A percentile compares a stretch with the other conserved stretches of the same genome.
phyloP scores from a whole-genome alignment of 140 eudicot genomes.

The Senecio squalidus region DNA sequence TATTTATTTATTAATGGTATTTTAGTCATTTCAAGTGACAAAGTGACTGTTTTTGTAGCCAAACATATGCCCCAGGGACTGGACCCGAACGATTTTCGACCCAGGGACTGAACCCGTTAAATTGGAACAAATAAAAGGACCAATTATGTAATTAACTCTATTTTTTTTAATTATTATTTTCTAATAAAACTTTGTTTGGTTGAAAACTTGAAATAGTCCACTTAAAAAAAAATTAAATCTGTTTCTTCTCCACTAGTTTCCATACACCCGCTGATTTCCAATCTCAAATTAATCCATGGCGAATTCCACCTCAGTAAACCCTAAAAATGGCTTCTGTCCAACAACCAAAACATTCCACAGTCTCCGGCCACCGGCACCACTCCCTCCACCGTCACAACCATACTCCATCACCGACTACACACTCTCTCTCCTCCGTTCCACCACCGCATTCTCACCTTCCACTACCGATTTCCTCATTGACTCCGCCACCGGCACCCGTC shows the following conservation, averaged over 20 bases:
- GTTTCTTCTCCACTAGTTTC: not conserved
- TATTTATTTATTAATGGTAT: no score
- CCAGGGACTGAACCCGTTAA: no score
- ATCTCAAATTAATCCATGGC: no score
- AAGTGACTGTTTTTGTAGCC: no score
- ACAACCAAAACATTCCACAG: conserved; percentile 49
- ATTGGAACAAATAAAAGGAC: no score
- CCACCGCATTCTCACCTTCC: conserved; percentile 31
- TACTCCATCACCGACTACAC: conserved; percentile 48
- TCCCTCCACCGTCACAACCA: conserved; percentile 53
- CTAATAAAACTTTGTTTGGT: no score
- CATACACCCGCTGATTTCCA: not conserved
- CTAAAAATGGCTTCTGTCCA: conserved; percentile 49
- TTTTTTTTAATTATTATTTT: no score
- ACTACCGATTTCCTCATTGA: conserved; percentile 57
- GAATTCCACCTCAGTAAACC: conserved; percentile 15
- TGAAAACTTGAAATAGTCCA: not conserved
- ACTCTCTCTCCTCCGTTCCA: conserved; percentile 41
- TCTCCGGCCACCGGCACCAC: conserved; percentile 45
- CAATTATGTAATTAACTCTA: no score
- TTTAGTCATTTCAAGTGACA: no score
- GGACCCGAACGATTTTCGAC: no score
- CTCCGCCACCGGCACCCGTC: conserved; percentile 50
- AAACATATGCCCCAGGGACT: no score
- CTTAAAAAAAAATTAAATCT: conserved; percentile 1